These are phyloP conservation scores for Orbilia oligospora DNA, from an alignment of 2,329 filamentous ascomycete species.

Conservation along the genomic window DNA sequence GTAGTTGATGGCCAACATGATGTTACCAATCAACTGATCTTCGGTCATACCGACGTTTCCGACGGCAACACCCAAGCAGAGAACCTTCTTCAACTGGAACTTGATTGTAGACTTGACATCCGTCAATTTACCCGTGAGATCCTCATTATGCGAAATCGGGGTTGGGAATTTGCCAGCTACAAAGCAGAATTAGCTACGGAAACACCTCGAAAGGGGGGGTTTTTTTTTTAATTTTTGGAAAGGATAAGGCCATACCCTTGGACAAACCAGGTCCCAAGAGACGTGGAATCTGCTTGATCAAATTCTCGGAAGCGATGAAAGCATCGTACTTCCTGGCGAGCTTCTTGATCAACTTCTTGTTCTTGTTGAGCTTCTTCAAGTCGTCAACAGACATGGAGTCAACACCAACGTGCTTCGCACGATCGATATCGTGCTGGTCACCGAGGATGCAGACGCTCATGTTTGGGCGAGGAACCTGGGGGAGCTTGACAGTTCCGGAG, in stretches of 20 bases:
- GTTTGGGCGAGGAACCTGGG: constrained; percentile 88
- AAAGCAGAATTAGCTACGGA: constrained; percentile 65
- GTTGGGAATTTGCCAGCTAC: constrained; percentile 99
- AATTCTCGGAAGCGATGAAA: constrained; percentile 94
- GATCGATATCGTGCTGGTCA: constrained; percentile 99
- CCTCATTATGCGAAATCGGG: constrained; percentile 95
- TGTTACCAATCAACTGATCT: constrained; percentile 97
- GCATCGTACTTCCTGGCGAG: constrained; percentile 99
- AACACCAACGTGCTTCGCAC: constrained; percentile 98
- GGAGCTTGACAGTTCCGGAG: constrained; percentile 98
- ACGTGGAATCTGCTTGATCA: constrained; percentile 99
- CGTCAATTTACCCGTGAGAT: constrained; percentile 93
- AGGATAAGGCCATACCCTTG: constrained; percentile 77
- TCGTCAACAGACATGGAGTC: constrained; percentile 99
- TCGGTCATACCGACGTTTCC: constrained; percentile 97
- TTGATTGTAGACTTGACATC: constrained; percentile 99
- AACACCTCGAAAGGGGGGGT: no score
- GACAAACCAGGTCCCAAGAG: constrained; percentile 98
- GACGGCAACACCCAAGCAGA: constrained; percentile 99
- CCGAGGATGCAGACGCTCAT: constrained; percentile 91
- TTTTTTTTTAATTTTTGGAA: neutral
- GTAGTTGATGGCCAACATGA: constrained; percentile 99
- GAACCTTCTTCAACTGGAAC: constrained; percentile 99
- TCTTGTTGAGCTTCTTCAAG: constrained; percentile 99
- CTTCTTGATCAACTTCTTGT: constrained; percentile 99